Evolutionary conservation across 805 yeast species (phyloP).

Genomic region (Zygoascus tannicola): DNA sequence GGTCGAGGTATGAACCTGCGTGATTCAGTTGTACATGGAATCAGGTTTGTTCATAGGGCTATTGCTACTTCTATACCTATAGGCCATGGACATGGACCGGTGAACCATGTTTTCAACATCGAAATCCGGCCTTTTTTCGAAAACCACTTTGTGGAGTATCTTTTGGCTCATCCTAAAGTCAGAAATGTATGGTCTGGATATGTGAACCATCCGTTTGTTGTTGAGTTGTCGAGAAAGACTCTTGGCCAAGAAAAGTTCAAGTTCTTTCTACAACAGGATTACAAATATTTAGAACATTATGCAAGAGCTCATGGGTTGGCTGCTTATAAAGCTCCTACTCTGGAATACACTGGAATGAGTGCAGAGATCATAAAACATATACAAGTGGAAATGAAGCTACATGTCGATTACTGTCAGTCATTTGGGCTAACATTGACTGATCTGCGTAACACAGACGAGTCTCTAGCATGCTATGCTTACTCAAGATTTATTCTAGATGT

Average conservation of each 20-base stretch:
- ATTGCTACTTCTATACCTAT: constrained; percentile 41
- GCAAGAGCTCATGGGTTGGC: constrained; percentile 57
- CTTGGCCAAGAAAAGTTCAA: constrained; percentile 43
- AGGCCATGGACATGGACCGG: constrained; percentile 56
- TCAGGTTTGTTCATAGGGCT: constrained; percentile 60
- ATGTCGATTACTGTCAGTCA: constrained; percentile 40
- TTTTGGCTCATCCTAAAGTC: constrained; percentile 49
- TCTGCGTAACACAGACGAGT: constrained; percentile 39
- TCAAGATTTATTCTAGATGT: constrained; percentile 49
- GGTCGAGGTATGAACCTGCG: constrained; percentile 44
- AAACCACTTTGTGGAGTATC: constrained; percentile 39
- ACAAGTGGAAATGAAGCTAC: constrained; percentile 47
- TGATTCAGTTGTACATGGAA: constrained; percentile 45
- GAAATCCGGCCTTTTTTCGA: constrained; percentile 24
- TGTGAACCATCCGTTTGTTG: constrained; percentile 53
- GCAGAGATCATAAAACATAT: constrained; percentile 43
- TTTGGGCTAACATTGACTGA: constrained; percentile 34
- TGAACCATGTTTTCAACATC: constrained; percentile 51
- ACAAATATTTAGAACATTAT: constrained; percentile 58
- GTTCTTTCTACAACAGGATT: constrained; percentile 55
- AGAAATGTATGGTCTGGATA: constrained; percentile 49
- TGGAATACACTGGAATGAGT: constrained; percentile 36
- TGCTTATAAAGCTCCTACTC: constrained; percentile 50
- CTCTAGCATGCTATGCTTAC: constrained; percentile 51
- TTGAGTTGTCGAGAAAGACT: constrained; percentile 41